phyloP scores from a whole-genome alignment of 495 filamentous ascomycete genomes.

The Penicillium alfredii region DNA sequence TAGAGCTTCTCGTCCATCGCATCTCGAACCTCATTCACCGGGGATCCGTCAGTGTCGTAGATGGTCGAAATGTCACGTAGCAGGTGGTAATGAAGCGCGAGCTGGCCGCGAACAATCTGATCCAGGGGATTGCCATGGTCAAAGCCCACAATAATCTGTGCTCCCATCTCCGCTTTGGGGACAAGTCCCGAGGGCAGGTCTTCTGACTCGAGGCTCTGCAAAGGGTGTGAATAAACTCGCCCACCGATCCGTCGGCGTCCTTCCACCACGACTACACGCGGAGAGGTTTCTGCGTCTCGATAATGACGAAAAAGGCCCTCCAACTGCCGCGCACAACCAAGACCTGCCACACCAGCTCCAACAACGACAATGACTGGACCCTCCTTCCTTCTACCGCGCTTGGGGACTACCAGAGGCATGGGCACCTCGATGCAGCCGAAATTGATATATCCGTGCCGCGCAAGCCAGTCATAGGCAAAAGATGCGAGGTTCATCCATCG shows the following conservation, averaged over 20 bases:
- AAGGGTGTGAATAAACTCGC: slow-evolving; percentile 84
- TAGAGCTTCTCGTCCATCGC: slow-evolving; percentile 80
- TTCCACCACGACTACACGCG: slow-evolving; percentile 78
- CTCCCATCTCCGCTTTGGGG: slow-evolving; percentile 92
- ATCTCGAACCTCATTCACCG: slow-evolving; percentile 76
- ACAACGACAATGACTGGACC: slow-evolving; percentile 71
- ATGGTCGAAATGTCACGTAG: slow-evolving; percentile 81
- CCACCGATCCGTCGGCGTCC: slow-evolving; percentile 86
- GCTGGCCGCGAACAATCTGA: slow-evolving; percentile 81
- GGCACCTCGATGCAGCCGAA: slow-evolving; percentile 81
- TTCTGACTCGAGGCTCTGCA: slow-evolving; percentile 53
- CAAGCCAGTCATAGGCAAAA: slow-evolving; percentile 87
- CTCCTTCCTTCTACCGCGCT: slow-evolving; percentile 44
- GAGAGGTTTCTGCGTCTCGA: slow-evolving; percentile 56
- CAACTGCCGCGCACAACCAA: slow-evolving; percentile 88
- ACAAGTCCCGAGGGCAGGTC: slow-evolving; percentile 44
- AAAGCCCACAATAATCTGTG: slow-evolving; percentile 96
- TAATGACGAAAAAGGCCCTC: slow-evolving; percentile 78
- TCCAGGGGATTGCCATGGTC: slow-evolving; percentile 92
- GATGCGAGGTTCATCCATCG: slow-evolving; percentile 88
- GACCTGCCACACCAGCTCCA: slow-evolving; percentile 88
- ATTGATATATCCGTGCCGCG: slow-evolving; percentile 91
- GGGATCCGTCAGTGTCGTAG: slow-evolving; percentile 79
- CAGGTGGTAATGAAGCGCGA: slow-evolving; percentile 79
- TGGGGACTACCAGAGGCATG: slow-evolving; percentile 29